These are phyloP conservation scores for Macrophomina pseudophaseolina DNA, from an alignment of 2,329 filamentous ascomycete species.

Conservation along the genomic window DNA sequence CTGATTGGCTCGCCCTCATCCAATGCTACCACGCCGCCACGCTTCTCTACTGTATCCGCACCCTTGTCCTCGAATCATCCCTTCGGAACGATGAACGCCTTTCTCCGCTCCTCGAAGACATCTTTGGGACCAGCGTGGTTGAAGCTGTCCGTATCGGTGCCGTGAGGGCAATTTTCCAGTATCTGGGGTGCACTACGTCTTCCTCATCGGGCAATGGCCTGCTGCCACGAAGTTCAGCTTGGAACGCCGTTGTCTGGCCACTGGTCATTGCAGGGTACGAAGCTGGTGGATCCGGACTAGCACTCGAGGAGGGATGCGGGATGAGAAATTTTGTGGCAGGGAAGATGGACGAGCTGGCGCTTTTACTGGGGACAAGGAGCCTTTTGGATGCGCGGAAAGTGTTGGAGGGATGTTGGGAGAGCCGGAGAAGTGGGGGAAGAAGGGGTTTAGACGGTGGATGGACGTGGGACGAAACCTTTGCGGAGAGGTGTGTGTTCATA, in stretches of 20 bases:
- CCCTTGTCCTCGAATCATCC: neutral
- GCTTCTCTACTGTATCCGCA: constrained; percentile 8
- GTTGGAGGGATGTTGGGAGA: neutral
- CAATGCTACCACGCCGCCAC: neutral
- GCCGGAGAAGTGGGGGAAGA: neutral
- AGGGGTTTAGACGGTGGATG: neutral
- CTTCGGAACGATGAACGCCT: neutral
- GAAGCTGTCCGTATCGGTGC: neutral
- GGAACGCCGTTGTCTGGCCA: neutral
- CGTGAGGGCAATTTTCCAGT: neutral
- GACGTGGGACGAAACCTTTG: neutral
- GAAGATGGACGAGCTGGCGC: neutral
- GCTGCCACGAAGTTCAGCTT: neutral
- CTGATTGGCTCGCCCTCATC: neutral
- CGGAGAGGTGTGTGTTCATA: neutral
- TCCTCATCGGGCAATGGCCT: neutral
- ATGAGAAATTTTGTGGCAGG: neutral
- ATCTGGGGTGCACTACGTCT: neutral
- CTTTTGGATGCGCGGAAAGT: neutral
- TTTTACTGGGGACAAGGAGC: neutral
- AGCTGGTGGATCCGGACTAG: neutral
- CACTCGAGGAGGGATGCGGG: neutral
- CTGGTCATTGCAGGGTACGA: neutral
- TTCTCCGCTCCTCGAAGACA: neutral
- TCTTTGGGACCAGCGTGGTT: neutral